phyloP scores from a whole-genome alignment of 305 asterid genomes.

The Solanum hybrid region DNA sequence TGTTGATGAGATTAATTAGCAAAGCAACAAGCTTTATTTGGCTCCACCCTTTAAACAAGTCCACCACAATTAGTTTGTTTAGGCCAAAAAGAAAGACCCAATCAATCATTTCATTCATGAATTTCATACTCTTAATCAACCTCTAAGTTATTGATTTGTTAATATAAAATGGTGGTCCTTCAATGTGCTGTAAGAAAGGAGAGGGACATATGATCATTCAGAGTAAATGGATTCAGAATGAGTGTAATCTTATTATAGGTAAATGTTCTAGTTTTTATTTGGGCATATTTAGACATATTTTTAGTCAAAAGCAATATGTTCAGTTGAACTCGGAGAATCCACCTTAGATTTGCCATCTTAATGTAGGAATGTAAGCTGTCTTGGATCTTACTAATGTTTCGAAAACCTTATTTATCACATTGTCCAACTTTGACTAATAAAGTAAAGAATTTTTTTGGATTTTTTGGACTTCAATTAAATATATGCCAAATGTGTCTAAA shows the following conservation, averaged over 20 bases:
- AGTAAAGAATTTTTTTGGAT: neutral
- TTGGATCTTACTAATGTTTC: neutral
- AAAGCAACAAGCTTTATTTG: neutral
- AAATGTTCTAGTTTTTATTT: neutral
- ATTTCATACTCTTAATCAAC: neutral
- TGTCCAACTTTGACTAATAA: neutral
- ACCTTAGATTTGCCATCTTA: neutral
- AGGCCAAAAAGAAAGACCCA: neutral
- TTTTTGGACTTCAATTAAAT: neutral
- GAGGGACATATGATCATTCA: neutral
- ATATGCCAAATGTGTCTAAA: neutral
- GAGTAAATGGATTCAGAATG: neutral
- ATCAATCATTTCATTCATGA: neutral
- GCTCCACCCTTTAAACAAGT: neutral
- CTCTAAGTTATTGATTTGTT: neutral
- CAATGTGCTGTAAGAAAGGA: neutral
- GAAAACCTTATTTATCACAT: neutral
- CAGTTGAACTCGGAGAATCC: neutral
- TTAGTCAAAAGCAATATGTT: neutral
- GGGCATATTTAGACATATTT: neutral
- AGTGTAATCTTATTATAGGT: neutral
- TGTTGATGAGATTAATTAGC: neutral
- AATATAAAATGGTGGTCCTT: neutral
- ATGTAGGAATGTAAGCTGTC: neutral
- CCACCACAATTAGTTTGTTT: neutral